Conservation (phyloP, 2,329 filamentous ascomycete genomes). For the Trichoderma endophyticum region DNA sequence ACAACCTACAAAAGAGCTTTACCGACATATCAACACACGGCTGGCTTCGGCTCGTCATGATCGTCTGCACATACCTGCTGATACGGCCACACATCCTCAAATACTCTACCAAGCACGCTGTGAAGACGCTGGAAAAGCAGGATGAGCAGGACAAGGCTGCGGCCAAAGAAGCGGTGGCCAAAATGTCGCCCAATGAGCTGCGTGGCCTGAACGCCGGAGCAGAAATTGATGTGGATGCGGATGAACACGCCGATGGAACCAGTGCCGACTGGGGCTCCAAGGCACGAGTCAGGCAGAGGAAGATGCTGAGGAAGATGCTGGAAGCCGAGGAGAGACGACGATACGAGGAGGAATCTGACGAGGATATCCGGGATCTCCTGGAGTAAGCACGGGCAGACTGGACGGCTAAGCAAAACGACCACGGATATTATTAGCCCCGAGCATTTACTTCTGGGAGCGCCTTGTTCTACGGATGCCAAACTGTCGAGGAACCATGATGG, state of each 20-base stretch:
- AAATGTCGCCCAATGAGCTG: constrained; percentile 63
- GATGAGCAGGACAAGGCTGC: constrained; percentile 49
- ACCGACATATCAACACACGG: constrained; percentile 49
- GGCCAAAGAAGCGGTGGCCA: constrained; percentile 46
- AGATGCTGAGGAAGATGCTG: constrained; percentile 62
- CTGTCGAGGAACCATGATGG: neutral
- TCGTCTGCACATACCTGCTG: constrained; percentile 71
- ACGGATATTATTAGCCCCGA: neutral
- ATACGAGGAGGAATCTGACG: constrained; percentile 68
- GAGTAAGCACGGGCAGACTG: constrained; percentile 23
- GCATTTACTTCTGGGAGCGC: neutral
- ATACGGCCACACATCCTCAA: constrained; percentile 72
- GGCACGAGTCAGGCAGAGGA: constrained; percentile 65
- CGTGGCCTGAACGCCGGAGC: constrained; percentile 55
- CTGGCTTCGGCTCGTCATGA: constrained; percentile 66
- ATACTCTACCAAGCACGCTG: constrained; percentile 59
- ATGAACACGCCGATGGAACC: constrained; percentile 43
- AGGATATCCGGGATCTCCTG: constrained; percentile 66
- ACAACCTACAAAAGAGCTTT: constrained; percentile 51
- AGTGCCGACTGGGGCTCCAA: constrained; percentile 66
- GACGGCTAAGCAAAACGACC: neutral
- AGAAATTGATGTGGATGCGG: constrained; percentile 50
- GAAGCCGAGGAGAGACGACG: constrained; percentile 60
- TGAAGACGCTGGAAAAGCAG: constrained; percentile 61
- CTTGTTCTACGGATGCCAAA: neutral